Percentiles rank a stretch among this genome's conserved stretches.
phyloP scores from a whole-genome alignment of 108 stramenopile species.

The Aurantiochytrium sp. region DNA sequence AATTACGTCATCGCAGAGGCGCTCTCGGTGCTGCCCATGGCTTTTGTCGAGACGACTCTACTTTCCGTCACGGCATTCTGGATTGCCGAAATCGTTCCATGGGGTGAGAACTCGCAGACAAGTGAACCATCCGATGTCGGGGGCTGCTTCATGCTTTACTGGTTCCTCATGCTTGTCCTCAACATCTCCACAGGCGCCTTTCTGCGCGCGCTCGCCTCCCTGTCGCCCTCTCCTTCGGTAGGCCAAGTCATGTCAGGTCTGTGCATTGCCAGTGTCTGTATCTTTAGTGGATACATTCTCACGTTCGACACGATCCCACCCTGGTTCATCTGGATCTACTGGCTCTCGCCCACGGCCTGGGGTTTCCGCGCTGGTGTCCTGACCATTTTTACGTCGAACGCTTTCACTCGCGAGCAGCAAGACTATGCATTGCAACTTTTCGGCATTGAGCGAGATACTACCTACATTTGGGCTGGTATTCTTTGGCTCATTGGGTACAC shows the following conservation, averaged over 20 bases:
- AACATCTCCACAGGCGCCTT: not conserved
- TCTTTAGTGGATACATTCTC: constrained; percentile 48
- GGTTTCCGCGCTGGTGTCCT: not conserved
- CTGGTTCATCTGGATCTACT: constrained; percentile 5
- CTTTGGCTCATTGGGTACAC: not conserved
- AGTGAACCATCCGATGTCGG: not conserved
- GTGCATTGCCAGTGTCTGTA: constrained; percentile 26
- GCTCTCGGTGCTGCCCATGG: not conserved
- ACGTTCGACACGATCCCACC: not conserved
- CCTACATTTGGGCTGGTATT: not conserved
- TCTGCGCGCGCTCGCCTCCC: not conserved
- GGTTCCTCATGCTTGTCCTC: not conserved
- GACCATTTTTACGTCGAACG: not conserved
- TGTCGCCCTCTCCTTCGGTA: not conserved
- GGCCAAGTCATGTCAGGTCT: constrained; percentile 20
- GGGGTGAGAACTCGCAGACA: not conserved
- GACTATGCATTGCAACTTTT: not conserved
- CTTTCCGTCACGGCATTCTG: not conserved
- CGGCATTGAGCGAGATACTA: not conserved
- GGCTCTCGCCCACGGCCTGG: constrained; percentile 17
- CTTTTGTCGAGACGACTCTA: not conserved
- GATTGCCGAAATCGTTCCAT: not conserved
- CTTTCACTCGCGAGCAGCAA: not conserved
- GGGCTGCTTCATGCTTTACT: not conserved
- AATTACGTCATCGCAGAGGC: not conserved